Conservation (phyloP, 805 yeast genomes). For the Ogataea haglerorum region DNA sequence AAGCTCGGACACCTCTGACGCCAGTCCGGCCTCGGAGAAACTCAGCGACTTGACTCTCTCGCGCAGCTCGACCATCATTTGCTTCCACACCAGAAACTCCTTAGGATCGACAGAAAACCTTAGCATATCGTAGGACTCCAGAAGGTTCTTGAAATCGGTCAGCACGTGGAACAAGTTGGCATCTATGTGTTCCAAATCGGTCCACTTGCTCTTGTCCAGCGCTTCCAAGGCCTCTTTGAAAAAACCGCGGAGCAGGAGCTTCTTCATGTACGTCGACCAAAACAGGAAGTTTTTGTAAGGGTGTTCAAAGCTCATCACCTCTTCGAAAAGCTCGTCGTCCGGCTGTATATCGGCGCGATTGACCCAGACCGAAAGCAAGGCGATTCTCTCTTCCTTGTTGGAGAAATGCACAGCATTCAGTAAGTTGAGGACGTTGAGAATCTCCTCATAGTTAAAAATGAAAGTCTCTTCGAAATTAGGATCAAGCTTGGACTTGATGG, state of each 20-base stretch:
- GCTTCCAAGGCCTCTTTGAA: slow-evolving; percentile 52
- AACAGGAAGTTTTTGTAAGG: slow-evolving; percentile 52
- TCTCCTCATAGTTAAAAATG: slow-evolving; percentile 36
- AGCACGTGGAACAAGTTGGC: slow-evolving; percentile 36
- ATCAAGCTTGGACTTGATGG: slow-evolving; percentile 24
- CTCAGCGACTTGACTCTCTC: slow-evolving; percentile 34
- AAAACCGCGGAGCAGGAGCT: slow-evolving; percentile 58
- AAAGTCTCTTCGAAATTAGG: slow-evolving; percentile 17
- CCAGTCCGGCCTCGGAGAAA: slow-evolving; percentile 28
- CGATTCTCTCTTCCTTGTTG: slow-evolving; percentile 40
- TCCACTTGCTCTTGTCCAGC: slow-evolving; percentile 41
- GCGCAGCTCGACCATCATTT: slow-evolving; percentile 46
- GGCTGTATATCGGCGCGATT: slow-evolving; percentile 71
- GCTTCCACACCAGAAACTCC: slow-evolving; percentile 49
- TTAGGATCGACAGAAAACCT: slow-evolving; percentile 36
- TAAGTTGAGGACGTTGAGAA: slow-evolving; percentile 53
- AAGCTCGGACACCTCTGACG: slow-evolving; percentile 39
- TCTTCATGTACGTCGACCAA: slow-evolving; percentile 59
- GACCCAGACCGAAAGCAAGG: slow-evolving; percentile 55
- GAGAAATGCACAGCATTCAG: slow-evolving; percentile 51
- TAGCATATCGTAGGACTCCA: slow-evolving; percentile 38
- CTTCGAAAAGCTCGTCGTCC: slow-evolving; percentile 46
- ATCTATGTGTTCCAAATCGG: slow-evolving; percentile 33
- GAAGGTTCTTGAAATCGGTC: slow-evolving; percentile 38
- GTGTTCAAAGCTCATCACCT: slow-evolving; percentile 37